These are phyloP conservation scores for Aspergillus hiratsukae DNA, from an alignment of 2,329 filamentous ascomycete genomes.

Conservation along the genomic window DNA sequence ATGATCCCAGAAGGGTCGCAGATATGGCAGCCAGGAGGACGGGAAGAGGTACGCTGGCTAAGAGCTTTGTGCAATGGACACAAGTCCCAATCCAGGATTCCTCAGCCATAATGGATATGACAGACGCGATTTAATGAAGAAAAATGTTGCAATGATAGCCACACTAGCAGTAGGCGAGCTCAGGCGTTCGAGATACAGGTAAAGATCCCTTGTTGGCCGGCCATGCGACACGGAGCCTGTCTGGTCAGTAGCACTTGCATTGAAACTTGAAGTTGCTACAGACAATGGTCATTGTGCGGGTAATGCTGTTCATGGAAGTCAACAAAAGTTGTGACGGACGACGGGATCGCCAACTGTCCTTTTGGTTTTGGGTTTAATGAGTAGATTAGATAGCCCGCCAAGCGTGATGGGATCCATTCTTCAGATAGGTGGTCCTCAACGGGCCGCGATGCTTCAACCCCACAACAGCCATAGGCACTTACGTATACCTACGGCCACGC, in stretches of 20 bases:
- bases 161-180: slow-evolving; percentile 8
- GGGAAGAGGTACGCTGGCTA: slow-evolving; percentile 24
- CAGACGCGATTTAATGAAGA: not conserved
- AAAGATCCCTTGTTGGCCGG: slow-evolving; percentile 19
- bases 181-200: slow-evolving; percentile 13
- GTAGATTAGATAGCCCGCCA: not conserved
- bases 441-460: not conserved
- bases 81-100: slow-evolving; percentile 26
- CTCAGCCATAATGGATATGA: slow-evolving; percentile 22
- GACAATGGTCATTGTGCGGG: slow-evolving; percentile 10
- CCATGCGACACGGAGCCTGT: slow-evolving; percentile 20
- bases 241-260: slow-evolving; percentile 6
- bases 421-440: not conserved
- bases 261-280: slow-evolving; percentile 1
- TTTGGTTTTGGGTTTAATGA: slow-evolving; percentile 5
- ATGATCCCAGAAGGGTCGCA: slow-evolving; percentile 27
- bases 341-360: slow-evolving; percentile 20
- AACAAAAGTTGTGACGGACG: not conserved
- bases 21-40: slow-evolving; percentile 26
- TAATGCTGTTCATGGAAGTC: not conserved
- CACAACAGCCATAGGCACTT: not conserved
- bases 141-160: not conserved
- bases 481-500: not conserved
- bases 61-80: slow-evolving; percentile 28
- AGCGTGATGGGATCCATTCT: not conserved